Conservation (phyloP, 1,139 yeast genomes). For the Blastobotrys indianensis region DNA sequence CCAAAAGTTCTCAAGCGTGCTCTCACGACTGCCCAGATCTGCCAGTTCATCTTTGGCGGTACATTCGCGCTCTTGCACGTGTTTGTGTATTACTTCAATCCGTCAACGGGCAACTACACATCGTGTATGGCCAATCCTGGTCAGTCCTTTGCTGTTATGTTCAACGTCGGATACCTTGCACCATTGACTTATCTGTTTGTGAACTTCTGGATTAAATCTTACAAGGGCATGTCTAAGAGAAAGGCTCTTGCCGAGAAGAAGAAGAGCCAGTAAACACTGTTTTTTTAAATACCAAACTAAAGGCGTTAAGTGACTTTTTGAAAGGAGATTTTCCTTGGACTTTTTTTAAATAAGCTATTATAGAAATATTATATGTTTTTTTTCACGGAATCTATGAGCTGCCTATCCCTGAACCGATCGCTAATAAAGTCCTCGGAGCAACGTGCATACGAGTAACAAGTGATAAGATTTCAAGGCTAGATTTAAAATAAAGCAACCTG, state of each 20-base stretch:
- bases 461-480: too few species aligned
- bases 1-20: constrained; percentile 55
- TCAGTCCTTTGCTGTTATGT: constrained; percentile 56
- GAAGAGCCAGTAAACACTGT: background rate
- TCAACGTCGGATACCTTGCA: constrained; percentile 61
- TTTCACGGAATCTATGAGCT: background rate
- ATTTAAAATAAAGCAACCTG: too few species aligned
- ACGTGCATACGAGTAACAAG: too few species aligned
- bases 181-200: constrained; percentile 69
- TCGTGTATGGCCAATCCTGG: constrained; percentile 57
- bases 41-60: constrained; percentile 68
- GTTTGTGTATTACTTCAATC: constrained; percentile 55
- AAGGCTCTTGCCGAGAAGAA: constrained; percentile 5
- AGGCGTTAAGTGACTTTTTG: too few species aligned
- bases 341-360: background rate
- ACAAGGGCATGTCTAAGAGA: constrained; percentile 28
- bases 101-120: constrained; percentile 40
- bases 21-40: constrained; percentile 63
- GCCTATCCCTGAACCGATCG: too few species aligned
- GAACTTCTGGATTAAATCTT: constrained; percentile 63
- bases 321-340: too few species aligned
- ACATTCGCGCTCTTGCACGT: constrained; percentile 58
- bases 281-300: too few species aligned
- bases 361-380: background rate
- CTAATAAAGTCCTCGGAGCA: too few species aligned